A percentile compares a stretch with the other conserved stretches of the same genome.
phyloP scores from a whole-genome alignment of 768 basidiomycete genomes.

The Gloeophyllum trabeum region DNA sequence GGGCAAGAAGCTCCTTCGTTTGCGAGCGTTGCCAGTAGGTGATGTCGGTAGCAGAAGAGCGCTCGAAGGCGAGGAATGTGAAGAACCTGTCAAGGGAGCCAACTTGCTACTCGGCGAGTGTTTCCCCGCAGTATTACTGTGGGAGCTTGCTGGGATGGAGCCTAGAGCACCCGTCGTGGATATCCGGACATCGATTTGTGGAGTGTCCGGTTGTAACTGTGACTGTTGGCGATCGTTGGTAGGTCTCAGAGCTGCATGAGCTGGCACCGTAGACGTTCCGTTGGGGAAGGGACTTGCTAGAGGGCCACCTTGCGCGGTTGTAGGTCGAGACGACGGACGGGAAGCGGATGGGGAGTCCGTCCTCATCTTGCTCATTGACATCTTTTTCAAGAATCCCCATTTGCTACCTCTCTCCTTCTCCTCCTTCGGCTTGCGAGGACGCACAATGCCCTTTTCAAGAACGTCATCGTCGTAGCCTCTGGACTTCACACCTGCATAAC shows the following conservation, averaged over 20 bases:
- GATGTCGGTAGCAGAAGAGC: slow-evolving; percentile 30
- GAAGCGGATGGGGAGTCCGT: slow-evolving; percentile 34
- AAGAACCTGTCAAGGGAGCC: slow-evolving; percentile 11
- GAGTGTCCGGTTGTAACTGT: slow-evolving; percentile 28
- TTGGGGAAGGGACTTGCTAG: background rate
- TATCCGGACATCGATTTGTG: slow-evolving; percentile 60
- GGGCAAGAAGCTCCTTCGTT: slow-evolving; percentile 84
- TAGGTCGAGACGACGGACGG: slow-evolving; percentile 19
- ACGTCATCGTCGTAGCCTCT: too few relatives aligned
- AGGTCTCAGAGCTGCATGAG: slow-evolving; percentile 3
- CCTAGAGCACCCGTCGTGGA: slow-evolving; percentile 61
- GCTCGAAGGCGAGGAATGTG: slow-evolving; percentile 7
- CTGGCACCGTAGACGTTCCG: background rate
- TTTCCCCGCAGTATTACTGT: slow-evolving; percentile 8
- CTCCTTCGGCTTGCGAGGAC: slow-evolving; percentile 8
- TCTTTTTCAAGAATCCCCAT: slow-evolving; percentile 97
- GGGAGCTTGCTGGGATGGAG: slow-evolving; percentile 5
- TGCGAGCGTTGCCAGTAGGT: slow-evolving; percentile 40
- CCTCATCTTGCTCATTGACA: slow-evolving; percentile 93
- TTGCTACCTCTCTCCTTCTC: slow-evolving; percentile 59
- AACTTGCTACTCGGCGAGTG: slow-evolving; percentile 7
- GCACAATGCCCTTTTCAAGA: too few relatives aligned
- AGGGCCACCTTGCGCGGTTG: slow-evolving; percentile 15
- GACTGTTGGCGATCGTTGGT: slow-evolving; percentile 9
- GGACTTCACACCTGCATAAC: too few relatives aligned